Conservation (phyloP, 202 grass and related monocot species). For the Carex arenaria region DNA sequence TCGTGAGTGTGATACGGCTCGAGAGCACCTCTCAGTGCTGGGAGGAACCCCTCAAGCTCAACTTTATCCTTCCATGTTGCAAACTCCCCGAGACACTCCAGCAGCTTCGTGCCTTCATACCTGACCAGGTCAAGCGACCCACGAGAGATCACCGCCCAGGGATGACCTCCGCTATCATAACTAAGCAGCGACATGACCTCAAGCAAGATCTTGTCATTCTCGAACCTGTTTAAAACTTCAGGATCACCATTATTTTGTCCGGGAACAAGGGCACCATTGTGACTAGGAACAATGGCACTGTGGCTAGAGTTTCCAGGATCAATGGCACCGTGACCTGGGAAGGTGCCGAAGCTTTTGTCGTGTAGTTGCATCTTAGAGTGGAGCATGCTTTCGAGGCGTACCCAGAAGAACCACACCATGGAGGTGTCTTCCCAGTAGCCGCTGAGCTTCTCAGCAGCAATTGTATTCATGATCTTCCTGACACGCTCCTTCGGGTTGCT, state of each 20-base stretch:
- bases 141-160: slow-evolving; percentile 30
- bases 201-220: slow-evolving; percentile 34
- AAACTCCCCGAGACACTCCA: slow-evolving; percentile 29
- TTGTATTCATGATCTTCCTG: slow-evolving; percentile 1
- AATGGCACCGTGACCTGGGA: background rate
- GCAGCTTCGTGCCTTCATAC: slow-evolving; percentile 20
- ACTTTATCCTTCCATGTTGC: slow-evolving; percentile 16
- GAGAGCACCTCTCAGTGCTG: slow-evolving; percentile 23
- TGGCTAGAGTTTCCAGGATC: background rate
- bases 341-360: background rate
- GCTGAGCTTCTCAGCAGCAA: slow-evolving; percentile 31
- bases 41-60: slow-evolving; percentile 21
- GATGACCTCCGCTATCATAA: slow-evolving; percentile 36
- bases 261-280: background rate
- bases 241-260: background rate
- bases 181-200: slow-evolving; percentile 41
- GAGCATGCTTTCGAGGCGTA: slow-evolving; percentile 46
- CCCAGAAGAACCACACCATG: slow-evolving; percentile 55
- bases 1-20: slow-evolving; percentile 23
- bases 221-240: background rate
- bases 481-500: slow-evolving; percentile 39
- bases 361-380: slow-evolving; percentile 41
- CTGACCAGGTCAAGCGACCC: slow-evolving; percentile 29
- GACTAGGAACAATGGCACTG: too few relatives aligned
- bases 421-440: slow-evolving; percentile 33